Evolutionary conservation across 1,284 basidiomycete genomes (phyloP).

Genomic region (Chondrostereum purpureum): DNA sequence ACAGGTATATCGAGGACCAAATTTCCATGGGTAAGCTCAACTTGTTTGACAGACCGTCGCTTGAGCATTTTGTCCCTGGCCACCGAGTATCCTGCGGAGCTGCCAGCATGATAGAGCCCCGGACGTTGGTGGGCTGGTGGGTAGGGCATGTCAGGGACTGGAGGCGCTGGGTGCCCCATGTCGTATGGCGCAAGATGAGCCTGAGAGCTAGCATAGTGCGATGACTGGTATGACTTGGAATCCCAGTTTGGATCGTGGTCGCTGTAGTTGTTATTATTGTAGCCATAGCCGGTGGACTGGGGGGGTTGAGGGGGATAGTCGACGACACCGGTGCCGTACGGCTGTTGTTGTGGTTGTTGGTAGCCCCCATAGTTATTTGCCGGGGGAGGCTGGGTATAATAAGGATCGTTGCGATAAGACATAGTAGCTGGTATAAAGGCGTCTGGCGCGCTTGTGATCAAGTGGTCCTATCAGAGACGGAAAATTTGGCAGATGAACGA

Average conservation of each 20-base stretch:
- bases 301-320: conserved; percentile 18
- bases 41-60: conserved; percentile 71
- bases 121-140: conserved; percentile 53
- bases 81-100: conserved; percentile 55
- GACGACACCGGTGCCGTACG: conserved; percentile 5
- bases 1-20: conserved; percentile 78
- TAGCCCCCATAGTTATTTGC: conserved; percentile 32
- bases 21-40: conserved; percentile 79
- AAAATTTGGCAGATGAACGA: too few relatives aligned
- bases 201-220: conserved; percentile 55
- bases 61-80: conserved; percentile 74
- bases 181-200: conserved; percentile 62
- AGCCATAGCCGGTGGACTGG: conserved; percentile 16
- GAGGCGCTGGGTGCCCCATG: conserved; percentile 45
- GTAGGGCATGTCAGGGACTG: conserved; percentile 47
- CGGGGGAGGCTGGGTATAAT: conserved; percentile 27
- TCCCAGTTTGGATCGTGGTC: conserved; percentile 54
- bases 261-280: conserved; percentile 27
- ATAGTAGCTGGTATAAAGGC: conserved; percentile 24
- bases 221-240: conserved; percentile 48
- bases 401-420: conserved; percentile 53
- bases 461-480: background rate
- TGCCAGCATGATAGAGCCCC: conserved; percentile 40
- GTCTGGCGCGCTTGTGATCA: background rate
- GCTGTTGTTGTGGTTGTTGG: conserved; percentile 17